Evolutionary conservation across 768 basidiomycete species (phyloP).

Genomic region (Saitozyma sp.): DNA sequence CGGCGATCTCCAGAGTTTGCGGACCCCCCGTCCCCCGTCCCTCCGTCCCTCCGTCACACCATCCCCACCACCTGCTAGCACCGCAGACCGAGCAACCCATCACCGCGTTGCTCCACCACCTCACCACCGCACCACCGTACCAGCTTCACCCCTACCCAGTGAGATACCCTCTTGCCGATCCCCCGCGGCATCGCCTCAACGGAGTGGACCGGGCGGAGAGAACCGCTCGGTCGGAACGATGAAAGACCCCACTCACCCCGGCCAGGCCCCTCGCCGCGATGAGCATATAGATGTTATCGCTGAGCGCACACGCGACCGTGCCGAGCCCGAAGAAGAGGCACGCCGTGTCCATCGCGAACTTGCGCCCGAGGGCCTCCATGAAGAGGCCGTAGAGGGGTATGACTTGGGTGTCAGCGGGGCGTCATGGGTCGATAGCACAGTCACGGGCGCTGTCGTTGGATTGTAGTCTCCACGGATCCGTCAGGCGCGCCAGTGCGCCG

Average conservation of each 20-base stretch:
- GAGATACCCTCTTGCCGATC: too few species aligned
- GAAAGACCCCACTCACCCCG: conserved; percentile 25
- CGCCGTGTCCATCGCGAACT: conserved; percentile 46
- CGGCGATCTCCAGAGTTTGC: too few species aligned
- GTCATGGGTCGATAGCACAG: background rate
- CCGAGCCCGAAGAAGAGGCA: conserved; percentile 43
- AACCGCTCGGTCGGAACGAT: background rate
- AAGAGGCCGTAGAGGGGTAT: conserved; percentile 50
- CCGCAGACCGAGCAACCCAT: background rate
- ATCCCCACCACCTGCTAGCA: background rate
- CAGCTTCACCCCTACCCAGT: too few species aligned
- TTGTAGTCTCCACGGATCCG: too few species aligned
- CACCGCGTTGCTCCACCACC: too few species aligned
- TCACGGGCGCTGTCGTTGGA: background rate
- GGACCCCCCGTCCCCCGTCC: too few species aligned
- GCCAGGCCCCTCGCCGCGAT: conserved; percentile 42
- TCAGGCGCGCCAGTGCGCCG: too few species aligned
- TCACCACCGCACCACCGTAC: too few species aligned
- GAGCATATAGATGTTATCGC: conserved; percentile 31
- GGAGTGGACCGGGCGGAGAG: too few species aligned
- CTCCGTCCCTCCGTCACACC: too few species aligned
- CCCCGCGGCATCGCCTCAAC: too few species aligned
- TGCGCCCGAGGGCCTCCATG: conserved; percentile 47
- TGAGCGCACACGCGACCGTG: conserved; percentile 35
- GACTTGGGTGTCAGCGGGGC: conserved; percentile 14